Evolutionary conservation across 352 stramenopile species (phyloP), one percentile per base, ranked within the genome.

Genomic region (Pythium graminicola): DNA sequence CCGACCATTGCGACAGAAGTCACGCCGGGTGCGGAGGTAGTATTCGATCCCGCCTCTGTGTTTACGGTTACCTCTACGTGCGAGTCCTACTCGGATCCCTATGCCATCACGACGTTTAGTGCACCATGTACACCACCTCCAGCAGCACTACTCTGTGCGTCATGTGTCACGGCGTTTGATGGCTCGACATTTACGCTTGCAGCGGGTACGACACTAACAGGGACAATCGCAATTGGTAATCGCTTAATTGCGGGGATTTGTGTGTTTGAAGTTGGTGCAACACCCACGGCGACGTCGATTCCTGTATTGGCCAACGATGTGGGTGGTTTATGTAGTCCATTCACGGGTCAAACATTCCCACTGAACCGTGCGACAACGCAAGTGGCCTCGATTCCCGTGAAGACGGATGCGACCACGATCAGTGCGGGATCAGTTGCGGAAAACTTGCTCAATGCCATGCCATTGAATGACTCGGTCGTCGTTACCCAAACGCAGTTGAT

Each of bases 41-140:
- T 40, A 0, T 81, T 64, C 39, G 54, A 69, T 39, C 16, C 69
- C 0, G 48, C 43, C 5, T 85, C 76, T 0, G 43, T 72, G 6
- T 88, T 89, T 56, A 67, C 49, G 36, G 45, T 93, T 22, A 78
- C 62, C 2, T 81, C 84, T 45, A 89, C 80, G 1, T 93, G 81
- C 24, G 79, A 90, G 55, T 80, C 81, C 26, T 97, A 95, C 56
- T 95, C 86, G 11, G 79, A 94, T 26, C 86, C 86, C 11, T 62
- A 65, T 23, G 53, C 64, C 1, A 75, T 73, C 36, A 69, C 69
- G 3, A 70, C 65, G 1, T 85, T 93, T 19, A 91, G 67, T 45
- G 56, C 58, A 0, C 50, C 62, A 1, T 97, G 88, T 40, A 69
- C 59, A 3, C 76, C 75, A 14, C 63, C 48, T 6, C 8, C 16